These are phyloP conservation scores for Nakazawaea ambrosiae DNA, from an alignment of 805 yeast genomes.

Conservation along the genomic window DNA sequence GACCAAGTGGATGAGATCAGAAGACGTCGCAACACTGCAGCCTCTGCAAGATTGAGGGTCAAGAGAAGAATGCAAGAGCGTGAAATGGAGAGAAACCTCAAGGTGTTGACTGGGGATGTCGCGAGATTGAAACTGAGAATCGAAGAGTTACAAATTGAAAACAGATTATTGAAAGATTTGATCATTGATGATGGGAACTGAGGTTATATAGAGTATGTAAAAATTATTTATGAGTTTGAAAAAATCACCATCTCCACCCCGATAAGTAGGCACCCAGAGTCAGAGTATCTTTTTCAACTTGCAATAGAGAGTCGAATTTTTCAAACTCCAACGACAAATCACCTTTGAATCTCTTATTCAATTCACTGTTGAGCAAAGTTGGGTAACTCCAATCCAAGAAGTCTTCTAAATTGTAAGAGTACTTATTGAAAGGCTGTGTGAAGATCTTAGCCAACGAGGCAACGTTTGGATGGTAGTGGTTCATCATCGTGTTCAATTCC, in stretches of 20 bases:
- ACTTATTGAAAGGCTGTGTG: conserved; percentile 84
- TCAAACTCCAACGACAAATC: conserved; percentile 79
- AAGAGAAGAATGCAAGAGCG: conserved; percentile 89
- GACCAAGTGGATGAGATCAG: conserved; percentile 25
- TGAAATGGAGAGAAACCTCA: conserved; percentile 73
- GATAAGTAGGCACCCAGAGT: conserved; percentile 2
- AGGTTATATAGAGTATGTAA: too few relatives aligned
- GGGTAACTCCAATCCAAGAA: conserved; percentile 87
- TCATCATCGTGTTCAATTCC: conserved; percentile 72
- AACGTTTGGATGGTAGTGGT: conserved; percentile 93
- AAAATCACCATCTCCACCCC: conserved; percentile 8
- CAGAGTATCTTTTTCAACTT: conserved; percentile 10
- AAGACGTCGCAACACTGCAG: conserved; percentile 84
- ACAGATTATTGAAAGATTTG: conserved; percentile 71
- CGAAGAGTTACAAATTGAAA: conserved; percentile 87
- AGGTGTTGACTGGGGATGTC: conserved; percentile 64
- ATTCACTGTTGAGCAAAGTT: conserved; percentile 56
- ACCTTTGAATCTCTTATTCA: conserved; percentile 55
- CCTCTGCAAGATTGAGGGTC: conserved; percentile 87
- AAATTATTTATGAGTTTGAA: neutral
- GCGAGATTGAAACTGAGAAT: conserved; percentile 61
- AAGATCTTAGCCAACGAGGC: conserved; percentile 86
- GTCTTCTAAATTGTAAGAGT: conserved; percentile 85
- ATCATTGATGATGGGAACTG: conserved; percentile 47
- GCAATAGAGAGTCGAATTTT: conserved; percentile 34